phyloP scores from a whole-genome alignment of 176 grass and related monocot genomes.

The Dendrocalamus sinicus region DNA sequence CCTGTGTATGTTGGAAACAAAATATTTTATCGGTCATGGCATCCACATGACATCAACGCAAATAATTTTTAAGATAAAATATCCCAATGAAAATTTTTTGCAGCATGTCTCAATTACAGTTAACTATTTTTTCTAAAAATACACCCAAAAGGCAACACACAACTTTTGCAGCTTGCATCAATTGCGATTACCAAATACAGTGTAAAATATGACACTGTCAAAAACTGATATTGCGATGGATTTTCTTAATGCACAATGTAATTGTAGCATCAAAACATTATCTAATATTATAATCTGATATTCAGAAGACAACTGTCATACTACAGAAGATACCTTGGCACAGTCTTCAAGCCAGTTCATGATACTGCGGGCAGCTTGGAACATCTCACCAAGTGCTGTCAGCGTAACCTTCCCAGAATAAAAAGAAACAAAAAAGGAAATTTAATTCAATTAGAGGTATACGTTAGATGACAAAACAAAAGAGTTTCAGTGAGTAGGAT shows the following conservation, averaged over 20 bases:
- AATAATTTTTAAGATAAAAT: neutral
- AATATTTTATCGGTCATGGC: neutral
- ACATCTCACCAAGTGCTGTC: slow-evolving; percentile 94
- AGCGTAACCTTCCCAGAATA: slow-evolving; percentile 70
- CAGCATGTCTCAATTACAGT: neutral
- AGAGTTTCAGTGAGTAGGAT: slow-evolving; percentile 29
- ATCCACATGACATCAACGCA: neutral
- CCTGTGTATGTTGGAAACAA: neutral
- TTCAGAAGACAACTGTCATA: slow-evolving; percentile 23
- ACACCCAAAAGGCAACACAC: slow-evolving; percentile 6
- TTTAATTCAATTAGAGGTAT: slow-evolving; percentile 23
- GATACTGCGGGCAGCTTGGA: slow-evolving; percentile 87
- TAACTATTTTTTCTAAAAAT: neutral
- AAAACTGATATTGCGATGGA: slow-evolving; percentile 26
- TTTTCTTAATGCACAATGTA: neutral
- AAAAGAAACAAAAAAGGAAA: neutral
- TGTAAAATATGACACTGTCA: neutral
- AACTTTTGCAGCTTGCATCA: neutral
- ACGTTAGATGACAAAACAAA: slow-evolving; percentile 20
- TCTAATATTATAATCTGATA: neutral
- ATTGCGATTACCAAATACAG: slow-evolving; percentile 24
- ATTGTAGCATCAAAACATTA: slow-evolving; percentile 11
- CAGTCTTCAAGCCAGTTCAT: slow-evolving; percentile 99
- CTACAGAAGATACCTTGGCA: slow-evolving; percentile 69
- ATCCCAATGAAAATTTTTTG: neutral